Evolutionary conservation across 495 filamentous ascomycete genomes (phyloP).

Genomic region (Neurospora sp.): DNA sequence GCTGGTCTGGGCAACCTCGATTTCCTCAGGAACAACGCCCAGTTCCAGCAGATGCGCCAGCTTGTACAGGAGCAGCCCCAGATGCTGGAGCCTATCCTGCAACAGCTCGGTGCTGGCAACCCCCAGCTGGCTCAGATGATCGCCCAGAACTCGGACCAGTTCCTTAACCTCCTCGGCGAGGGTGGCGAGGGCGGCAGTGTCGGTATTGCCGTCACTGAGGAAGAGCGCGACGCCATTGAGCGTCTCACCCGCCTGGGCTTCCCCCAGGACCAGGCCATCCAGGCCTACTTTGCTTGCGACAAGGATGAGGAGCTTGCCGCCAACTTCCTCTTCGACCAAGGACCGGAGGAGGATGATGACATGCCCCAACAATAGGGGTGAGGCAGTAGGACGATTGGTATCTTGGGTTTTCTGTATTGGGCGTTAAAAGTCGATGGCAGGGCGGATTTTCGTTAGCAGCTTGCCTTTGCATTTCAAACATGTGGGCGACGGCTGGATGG

Average conservation of each 20-base stretch:
- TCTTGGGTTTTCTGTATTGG: neutral
- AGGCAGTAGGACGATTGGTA: neutral
- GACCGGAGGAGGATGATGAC: slow-evolving; percentile 67
- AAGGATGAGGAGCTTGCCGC: slow-evolving; percentile 98
- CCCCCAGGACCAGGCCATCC: slow-evolving; percentile 84
- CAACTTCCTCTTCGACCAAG: slow-evolving; percentile 93
- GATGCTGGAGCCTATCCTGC: slow-evolving; percentile 96
- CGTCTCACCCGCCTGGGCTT: slow-evolving; percentile 86
- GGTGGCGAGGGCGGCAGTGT: slow-evolving; percentile 70
- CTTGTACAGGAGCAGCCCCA: slow-evolving; percentile 94
- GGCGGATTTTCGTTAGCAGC: neutral
- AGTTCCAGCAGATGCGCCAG: slow-evolving; percentile 95
- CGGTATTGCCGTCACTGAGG: slow-evolving; percentile 83
- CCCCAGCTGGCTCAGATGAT: slow-evolving; percentile 89
- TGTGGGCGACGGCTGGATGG: neutral
- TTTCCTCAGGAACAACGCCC: slow-evolving; percentile 89
- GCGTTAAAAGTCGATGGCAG: neutral
- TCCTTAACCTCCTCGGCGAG: slow-evolving; percentile 78
- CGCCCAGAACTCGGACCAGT: slow-evolving; percentile 81
- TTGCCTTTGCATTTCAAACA: neutral
- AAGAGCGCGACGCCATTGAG: slow-evolving; percentile 94
- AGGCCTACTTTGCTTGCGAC: slow-evolving; percentile 98
- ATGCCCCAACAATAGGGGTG: slow-evolving; percentile 18
- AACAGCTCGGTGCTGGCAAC: slow-evolving; percentile 92
- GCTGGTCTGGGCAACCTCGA: slow-evolving; percentile 68